Percentiles rank a stretch among this genome's conserved stretches.
These are phyloP conservation scores for Fusarium sp. DNA, from an alignment of 2,329 filamentous ascomycete genomes.

Conservation along the genomic window DNA sequence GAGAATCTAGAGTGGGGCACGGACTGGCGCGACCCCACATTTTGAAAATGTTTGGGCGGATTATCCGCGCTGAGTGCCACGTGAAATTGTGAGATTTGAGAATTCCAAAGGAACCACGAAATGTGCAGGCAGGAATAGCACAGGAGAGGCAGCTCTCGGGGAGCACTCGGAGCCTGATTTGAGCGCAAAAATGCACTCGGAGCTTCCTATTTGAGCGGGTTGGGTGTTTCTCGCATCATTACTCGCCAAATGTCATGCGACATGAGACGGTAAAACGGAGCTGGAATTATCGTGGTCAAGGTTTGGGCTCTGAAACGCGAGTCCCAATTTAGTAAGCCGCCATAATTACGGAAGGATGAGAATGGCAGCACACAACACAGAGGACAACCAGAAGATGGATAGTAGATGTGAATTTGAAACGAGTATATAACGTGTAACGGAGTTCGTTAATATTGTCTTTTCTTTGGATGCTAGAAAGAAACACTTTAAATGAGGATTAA, in stretches of 20 bases:
- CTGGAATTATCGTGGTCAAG: conserved; percentile 10
- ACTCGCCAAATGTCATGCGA: conserved; percentile 17
- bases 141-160: neutral
- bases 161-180: neutral
- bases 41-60: conserved; percentile 23
- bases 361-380: neutral
- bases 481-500: conserved; percentile 4
- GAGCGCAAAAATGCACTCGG: neutral
- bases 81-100: conserved; percentile 20
- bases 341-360: neutral
- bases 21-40: conserved; percentile 27
- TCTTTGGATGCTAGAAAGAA: neutral
- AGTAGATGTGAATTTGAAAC: neutral
- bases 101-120: neutral
- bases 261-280: conserved; percentile 30
- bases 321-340: conserved; percentile 5
- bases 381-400: neutral
- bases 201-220: neutral
- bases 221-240: conserved; percentile 13
- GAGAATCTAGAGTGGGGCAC: conserved; percentile 40
- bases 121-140: neutral
- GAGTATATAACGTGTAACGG: neutral
- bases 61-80: conserved; percentile 30
- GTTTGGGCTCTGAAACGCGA: conserved; percentile 28
- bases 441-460: neutral